A percentile compares a stretch with the other conserved stretches of the same genome.
Evolutionary conservation across 768 basidiomycete species (phyloP).

Genomic region (Lactifluus hygrophoroides): DNA sequence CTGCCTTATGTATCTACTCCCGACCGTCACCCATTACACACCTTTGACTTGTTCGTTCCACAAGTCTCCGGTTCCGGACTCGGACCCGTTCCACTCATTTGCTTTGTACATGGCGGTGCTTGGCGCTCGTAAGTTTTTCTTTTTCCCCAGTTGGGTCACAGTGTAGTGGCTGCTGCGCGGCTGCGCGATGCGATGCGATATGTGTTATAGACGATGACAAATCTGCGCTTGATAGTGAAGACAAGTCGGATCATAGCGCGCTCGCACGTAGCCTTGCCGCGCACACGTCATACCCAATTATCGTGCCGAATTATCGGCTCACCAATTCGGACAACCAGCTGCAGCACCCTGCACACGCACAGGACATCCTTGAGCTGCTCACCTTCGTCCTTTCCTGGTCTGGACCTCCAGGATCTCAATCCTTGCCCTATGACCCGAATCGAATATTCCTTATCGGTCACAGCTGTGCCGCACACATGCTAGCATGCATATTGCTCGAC

Average conservation of each 20-base stretch:
- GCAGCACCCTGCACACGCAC: constrained; percentile 62
- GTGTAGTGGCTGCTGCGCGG: too few relatives aligned
- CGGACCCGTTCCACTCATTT: constrained; percentile 37
- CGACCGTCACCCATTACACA: constrained; percentile 29
- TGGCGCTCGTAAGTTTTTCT: constrained; percentile 57
- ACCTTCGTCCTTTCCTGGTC: constrained; percentile 45
- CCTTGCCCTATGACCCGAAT: constrained; percentile 31
- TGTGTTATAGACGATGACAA: constrained; percentile 8
- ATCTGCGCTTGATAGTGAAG: constrained; percentile 46
- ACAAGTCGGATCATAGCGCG: constrained; percentile 50
- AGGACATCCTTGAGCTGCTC: constrained; percentile 57
- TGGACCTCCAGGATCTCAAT: constrained; percentile 25
- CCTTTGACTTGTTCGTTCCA: constrained; percentile 48
- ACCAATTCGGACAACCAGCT: constrained; percentile 39
- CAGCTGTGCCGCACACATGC: constrained; percentile 78
- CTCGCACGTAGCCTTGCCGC: constrained; percentile 47
- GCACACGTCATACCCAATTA: constrained; percentile 48
- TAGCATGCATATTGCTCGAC: constrained; percentile 59
- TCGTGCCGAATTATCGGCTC: constrained; percentile 72
- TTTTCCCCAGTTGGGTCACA: too few relatives aligned
- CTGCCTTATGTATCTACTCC: constrained; percentile 31
- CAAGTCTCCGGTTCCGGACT: not conserved
- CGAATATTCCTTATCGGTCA: constrained; percentile 61
- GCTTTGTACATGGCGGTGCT: constrained; percentile 79
- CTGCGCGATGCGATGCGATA: not conserved